Base-by-base conservation (phyloP, 345 rosid species). In the Syzygium oleosum region DNA sequence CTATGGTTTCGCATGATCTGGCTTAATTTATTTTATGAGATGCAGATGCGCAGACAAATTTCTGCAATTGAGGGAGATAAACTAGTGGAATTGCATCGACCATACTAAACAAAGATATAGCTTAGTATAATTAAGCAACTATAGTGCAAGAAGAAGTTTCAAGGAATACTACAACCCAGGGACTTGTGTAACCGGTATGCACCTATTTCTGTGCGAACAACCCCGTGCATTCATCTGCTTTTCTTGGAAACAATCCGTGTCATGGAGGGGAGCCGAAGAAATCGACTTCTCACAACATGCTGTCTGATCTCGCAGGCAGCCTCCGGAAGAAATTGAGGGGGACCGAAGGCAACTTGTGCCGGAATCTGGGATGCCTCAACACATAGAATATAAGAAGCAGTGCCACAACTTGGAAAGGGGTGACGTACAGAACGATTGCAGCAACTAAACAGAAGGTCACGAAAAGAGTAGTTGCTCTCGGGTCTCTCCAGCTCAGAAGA, bases 401-500 rank as follows among this genome's bases (percentile, higher is more conserved):
- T 6, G 94, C 95, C 73, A 96, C 91, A 38, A 98, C 96, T 89
- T 96, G 98, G 92, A 98, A 96, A 17, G 99, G 99, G 1, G 99
- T 96, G 51, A 98, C 93, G 63, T 96, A 98, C 80, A 96, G 93
- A 87, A 96, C 97, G 27, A 97, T 49, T 17, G 99, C 99, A 56
- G 98, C 93, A 38, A 96, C 59, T 90, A 98, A 91, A 90, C 99
- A 98, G 92, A 98, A 98, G 46, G 91, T 90, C 85, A 96, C 94
- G 87, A 95, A 96, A 65, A 98, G 90, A n/a, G 99, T 92, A 79
- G 98, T 95, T 31, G 99, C 99, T 91, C 98, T 93, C 3, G 98
- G 98, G 94, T 98, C 99, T 87, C 99, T 88, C 99, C 99, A 98
- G 95, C 99, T 96, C 55, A 98, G 95, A 52, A 98, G 88, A 38